These are phyloP conservation scores for Breviolum minutum DNA, from an alignment of 73 alveolate genomes.

Conservation along the genomic window DNA sequence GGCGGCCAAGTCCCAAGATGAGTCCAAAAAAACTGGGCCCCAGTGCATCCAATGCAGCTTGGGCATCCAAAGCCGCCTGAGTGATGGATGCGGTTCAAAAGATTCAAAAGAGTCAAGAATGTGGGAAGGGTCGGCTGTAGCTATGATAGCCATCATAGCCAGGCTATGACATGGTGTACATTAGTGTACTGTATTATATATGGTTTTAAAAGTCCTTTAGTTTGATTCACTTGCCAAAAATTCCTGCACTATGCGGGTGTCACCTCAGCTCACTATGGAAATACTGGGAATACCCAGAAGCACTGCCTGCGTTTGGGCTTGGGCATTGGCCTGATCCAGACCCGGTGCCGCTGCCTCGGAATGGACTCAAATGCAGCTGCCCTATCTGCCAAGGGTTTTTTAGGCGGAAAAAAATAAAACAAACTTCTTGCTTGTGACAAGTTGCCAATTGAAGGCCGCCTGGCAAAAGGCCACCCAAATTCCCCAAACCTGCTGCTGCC, in stretches of 20 bases:
- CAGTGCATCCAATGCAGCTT: slow-evolving; percentile 77
- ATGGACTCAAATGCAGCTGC: not conserved
- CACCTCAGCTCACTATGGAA: too few relatives aligned
- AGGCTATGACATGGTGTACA: too few relatives aligned
- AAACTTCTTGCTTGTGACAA: not conserved
- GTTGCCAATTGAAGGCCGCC: slow-evolving; percentile 37
- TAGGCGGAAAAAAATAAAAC: not conserved
- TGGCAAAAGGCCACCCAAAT: slow-evolving; percentile 15
- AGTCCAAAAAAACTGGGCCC: not conserved
- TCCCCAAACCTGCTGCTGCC: slow-evolving; percentile 60
- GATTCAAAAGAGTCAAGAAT: not conserved
- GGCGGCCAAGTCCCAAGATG: too few relatives aligned
- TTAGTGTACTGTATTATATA: too few relatives aligned
- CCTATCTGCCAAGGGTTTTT: not conserved
- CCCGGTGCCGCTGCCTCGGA: slow-evolving; percentile 24
- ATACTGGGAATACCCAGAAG: not conserved
- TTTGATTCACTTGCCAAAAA: too few relatives aligned
- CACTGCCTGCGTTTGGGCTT: slow-evolving; percentile 82
- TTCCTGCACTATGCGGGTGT: too few relatives aligned
- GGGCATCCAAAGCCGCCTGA: slow-evolving; percentile 90
- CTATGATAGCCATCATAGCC: too few relatives aligned
- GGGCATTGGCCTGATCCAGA: slow-evolving; percentile 85
- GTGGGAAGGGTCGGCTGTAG: too few relatives aligned
- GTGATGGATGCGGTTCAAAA: not conserved
- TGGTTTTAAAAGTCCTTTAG: too few relatives aligned